phyloP scores from a whole-genome alignment of 2,329 filamentous ascomycete species.

The Diaporthe longicolla region DNA sequence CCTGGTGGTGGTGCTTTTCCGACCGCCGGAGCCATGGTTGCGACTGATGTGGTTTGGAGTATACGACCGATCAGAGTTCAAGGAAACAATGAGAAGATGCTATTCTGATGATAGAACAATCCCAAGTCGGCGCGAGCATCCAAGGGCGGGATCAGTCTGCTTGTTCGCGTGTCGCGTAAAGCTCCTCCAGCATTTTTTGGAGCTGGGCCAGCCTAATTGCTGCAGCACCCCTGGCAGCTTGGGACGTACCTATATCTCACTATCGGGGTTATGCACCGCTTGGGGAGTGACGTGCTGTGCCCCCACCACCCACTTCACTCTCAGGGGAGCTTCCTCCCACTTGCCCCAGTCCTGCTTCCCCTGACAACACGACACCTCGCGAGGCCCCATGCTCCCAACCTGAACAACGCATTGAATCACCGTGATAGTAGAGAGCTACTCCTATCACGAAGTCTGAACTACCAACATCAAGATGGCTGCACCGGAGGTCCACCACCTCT shows the following conservation, averaged over 20 bases:
- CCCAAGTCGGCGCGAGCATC: not conserved
- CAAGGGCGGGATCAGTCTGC: slow-evolving; percentile 29
- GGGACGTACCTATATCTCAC: slow-evolving; percentile 39
- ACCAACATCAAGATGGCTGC: slow-evolving; percentile 74
- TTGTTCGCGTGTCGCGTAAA: slow-evolving; percentile 36
- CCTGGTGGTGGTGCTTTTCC: slow-evolving; percentile 40
- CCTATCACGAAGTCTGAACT: slow-evolving; percentile 74
- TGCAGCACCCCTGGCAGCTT: slow-evolving; percentile 8
- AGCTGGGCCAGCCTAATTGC: not conserved
- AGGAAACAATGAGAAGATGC: not conserved
- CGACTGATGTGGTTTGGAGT: not conserved
- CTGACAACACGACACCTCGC: slow-evolving; percentile 29
- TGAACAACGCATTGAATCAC: slow-evolving; percentile 25
- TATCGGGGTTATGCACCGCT: slow-evolving; percentile 42
- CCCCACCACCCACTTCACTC: slow-evolving; percentile 35
- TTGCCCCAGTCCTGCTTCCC: slow-evolving; percentile 10
- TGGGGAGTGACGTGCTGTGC: slow-evolving; percentile 32
- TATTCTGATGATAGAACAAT: not conserved
- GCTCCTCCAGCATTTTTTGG: slow-evolving; percentile 36
- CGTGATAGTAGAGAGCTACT: slow-evolving; percentile 98
- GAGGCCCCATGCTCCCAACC: slow-evolving; percentile 26
- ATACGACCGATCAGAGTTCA: not conserved
- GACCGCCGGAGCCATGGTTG: slow-evolving; percentile 36
- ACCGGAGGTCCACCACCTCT: slow-evolving; percentile 95
- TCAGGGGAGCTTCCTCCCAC: slow-evolving; percentile 33